phyloP scores from a whole-genome alignment of 2,329 filamentous ascomycete species.

The Trichoderma koningii region DNA sequence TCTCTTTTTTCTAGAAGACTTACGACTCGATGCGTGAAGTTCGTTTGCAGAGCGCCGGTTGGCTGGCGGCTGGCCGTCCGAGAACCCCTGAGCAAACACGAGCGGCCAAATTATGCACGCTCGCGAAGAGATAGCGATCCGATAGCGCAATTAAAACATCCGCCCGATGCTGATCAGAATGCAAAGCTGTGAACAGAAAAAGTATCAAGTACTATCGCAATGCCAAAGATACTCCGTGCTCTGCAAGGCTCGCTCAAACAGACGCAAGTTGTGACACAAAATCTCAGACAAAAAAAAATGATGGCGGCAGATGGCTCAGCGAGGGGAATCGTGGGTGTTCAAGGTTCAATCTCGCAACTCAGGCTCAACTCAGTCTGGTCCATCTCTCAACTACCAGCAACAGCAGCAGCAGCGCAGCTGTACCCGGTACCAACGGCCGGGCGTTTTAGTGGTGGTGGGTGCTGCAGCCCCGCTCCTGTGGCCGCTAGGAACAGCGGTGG shows the following conservation, averaged over 20 bases:
- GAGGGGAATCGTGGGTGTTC: slow-evolving; percentile 21
- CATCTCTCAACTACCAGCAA: not conserved
- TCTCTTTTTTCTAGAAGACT: slow-evolving; percentile 6
- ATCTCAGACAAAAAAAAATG: slow-evolving; percentile 10
- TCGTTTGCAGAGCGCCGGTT: slow-evolving; percentile 24
- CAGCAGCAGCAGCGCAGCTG: not conserved
- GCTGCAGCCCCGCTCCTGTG: slow-evolving; percentile 18
- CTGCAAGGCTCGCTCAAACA: slow-evolving; percentile 2
- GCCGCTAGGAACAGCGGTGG: slow-evolving; percentile 21
- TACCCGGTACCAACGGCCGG: slow-evolving; percentile 16
- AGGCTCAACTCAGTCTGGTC: not conserved
- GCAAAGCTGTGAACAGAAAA: not conserved
- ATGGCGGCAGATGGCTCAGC: slow-evolving; percentile 7
- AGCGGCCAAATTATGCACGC: slow-evolving; percentile 20
- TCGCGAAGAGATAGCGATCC: slow-evolving; percentile 25
- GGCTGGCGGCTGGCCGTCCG: slow-evolving; percentile 25
- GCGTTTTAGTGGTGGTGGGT: slow-evolving; percentile 13
- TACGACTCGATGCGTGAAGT: slow-evolving; percentile 10
- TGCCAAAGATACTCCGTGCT: slow-evolving; percentile 12
- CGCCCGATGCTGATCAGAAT: slow-evolving; percentile 15
- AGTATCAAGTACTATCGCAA: not conserved
- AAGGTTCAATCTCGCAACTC: slow-evolving; percentile 3
- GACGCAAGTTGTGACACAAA: slow-evolving; percentile 11
- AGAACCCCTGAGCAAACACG: slow-evolving; percentile 39
- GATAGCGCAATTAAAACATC: slow-evolving; percentile 26